A percentile compares a stretch with the other conserved stretches of the same genome.
Evolutionary conservation across 176 grass and related monocot species (phyloP).

Genomic region (Triticum dicoccoides): DNA sequence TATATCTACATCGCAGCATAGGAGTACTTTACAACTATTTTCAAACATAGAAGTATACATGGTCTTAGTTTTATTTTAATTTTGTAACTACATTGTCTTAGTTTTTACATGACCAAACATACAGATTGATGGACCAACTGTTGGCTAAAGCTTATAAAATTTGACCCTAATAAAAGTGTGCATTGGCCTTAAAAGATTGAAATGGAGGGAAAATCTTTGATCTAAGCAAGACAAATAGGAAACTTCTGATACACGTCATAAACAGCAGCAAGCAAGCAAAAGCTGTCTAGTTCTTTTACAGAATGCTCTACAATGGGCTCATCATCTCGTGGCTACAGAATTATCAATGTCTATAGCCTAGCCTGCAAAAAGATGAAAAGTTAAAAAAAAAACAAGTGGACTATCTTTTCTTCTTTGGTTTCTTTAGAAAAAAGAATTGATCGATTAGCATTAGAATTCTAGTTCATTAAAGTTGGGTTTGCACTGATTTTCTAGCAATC

Average conservation of each 20-base stretch:
- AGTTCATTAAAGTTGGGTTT: slow-evolving; percentile 33
- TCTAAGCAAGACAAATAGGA: slow-evolving; percentile 6
- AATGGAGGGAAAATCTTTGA: neutral
- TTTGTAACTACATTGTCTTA: neutral
- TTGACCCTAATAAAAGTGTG: neutral
- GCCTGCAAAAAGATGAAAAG: slow-evolving; percentile 19
- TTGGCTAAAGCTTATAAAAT: neutral
- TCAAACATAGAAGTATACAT: neutral
- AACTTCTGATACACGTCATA: neutral
- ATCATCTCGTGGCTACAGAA: neutral
- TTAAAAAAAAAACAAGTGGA: slow-evolving; percentile 18
- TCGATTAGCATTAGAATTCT: slow-evolving; percentile 27
- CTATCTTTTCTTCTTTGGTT: neutral
- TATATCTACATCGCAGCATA: neutral
- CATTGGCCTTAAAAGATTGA: neutral
- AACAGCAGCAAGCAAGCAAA: slow-evolving; percentile 27
- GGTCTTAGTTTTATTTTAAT: no score
- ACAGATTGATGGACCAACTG: neutral
- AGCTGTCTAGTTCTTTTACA: slow-evolving; percentile 6
- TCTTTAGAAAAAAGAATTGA: slow-evolving; percentile 27
- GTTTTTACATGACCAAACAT: neutral
- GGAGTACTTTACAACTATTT: neutral
- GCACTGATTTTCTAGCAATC: slow-evolving; percentile 10
- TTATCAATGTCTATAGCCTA: slow-evolving; percentile 17
- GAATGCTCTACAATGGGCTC: slow-evolving; percentile 15